Evolutionary conservation across 208 protist species (phyloP), one percentile per base, ranked within the genome.

Genomic region (Leptomonas pyrrhocoris): DNA sequence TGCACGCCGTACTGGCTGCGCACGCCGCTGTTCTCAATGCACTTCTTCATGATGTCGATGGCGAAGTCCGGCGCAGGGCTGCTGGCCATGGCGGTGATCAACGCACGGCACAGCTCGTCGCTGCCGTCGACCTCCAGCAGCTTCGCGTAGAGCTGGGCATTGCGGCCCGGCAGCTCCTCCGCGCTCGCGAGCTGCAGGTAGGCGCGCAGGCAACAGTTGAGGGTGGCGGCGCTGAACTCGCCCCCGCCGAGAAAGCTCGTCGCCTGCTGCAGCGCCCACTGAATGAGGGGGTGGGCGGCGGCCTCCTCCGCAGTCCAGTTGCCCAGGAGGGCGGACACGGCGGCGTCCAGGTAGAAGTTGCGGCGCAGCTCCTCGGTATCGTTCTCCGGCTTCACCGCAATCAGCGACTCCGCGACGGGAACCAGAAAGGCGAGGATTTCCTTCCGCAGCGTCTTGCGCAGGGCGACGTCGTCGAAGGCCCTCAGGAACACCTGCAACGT

Each of bases 1-100:
- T 66, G 75, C 1, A 63, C 73, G 42, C 92, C 92, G 73, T 92
- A 94, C 57, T 94, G 92, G 36, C 80, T 86, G 48, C 92, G 92
- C 54, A 96, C 78, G 6, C 78, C 77, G 23, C 88, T 75, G 64
- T 80, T 83, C 21, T 74, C 74, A 34, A 93, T 88, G 67, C 92
- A 96, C 21, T 63, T 68, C 23, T 77, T 68, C 59, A 86, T 74
- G 27, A 92, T 73, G 38, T 68, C 55, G 50, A 91, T 77, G 28
- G 87, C 92, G 66, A 85, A 93, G 21, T 71, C 77, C 16, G 76
- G 58, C 45, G 92, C 74, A 8, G 75, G 38, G 63, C 71, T 80
- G 57, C 71, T 84, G 31, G 84, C 89, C 66, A 96, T 78, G 27
- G 72, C 86, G 18, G 71, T 7, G 50, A 96, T 64, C 23, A 96